Percentiles rank a stretch among this genome's conserved stretches.
Conservation (phyloP, 352 stramenopile genomes). For the Pythium sukuiense region DNA sequence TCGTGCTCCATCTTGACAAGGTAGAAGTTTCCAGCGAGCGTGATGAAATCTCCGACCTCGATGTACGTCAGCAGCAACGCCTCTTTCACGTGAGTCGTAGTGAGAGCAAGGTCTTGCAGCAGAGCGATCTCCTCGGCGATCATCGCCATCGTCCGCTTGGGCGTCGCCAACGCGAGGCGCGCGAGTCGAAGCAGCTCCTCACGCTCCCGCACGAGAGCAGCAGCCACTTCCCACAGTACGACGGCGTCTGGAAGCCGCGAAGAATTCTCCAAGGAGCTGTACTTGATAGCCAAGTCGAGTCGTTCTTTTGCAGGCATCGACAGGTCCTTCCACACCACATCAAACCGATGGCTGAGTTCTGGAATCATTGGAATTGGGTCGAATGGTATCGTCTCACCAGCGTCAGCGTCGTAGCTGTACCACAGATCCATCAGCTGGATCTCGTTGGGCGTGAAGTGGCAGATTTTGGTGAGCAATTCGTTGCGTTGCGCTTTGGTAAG, state of each 20-base stretch:
- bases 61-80: conserved; percentile 60
- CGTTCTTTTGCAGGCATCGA: conserved; percentile 55
- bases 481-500: conserved; percentile 36
- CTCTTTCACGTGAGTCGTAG: conserved; percentile 43
- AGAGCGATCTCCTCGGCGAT: conserved; percentile 44
- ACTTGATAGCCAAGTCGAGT: conserved; percentile 77
- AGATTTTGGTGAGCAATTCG: conserved; percentile 50
- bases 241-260: conserved; percentile 60
- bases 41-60: conserved; percentile 80
- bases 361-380: conserved; percentile 68
- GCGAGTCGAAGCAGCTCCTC: conserved; percentile 55
- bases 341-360: conserved; percentile 60
- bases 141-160: conserved; percentile 32
- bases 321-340: conserved; percentile 69
- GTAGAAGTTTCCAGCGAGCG: conserved; percentile 63
- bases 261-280: conserved; percentile 56
- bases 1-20: conserved; percentile 67
- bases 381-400: conserved; percentile 36
- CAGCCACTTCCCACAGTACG: conserved; percentile 55
- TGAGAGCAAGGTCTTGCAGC: conserved; percentile 45
- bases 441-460: conserved; percentile 47
- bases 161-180: conserved; percentile 26
- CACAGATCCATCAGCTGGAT: conserved; percentile 68
- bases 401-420: conserved; percentile 52
- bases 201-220: conserved; percentile 51